Conservation (phyloP, 139 green algal species). For the Ettlia oleoabundans region DNA sequence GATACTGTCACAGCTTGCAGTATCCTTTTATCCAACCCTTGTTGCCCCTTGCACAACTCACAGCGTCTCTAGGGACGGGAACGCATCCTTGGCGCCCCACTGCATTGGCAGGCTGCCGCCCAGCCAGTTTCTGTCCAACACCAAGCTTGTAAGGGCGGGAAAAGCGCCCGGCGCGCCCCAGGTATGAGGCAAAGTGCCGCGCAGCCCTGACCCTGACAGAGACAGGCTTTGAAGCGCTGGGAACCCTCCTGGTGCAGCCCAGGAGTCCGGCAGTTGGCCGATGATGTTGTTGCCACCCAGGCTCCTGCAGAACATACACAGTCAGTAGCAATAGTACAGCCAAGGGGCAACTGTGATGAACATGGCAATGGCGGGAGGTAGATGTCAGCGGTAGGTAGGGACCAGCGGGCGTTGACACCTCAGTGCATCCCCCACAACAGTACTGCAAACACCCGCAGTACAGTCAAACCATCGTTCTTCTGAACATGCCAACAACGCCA, state of each 20-base stretch:
- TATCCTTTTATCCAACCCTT: background rate
- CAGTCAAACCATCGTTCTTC: background rate
- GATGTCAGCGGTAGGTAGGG: no score
- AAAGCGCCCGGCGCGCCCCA: conserved; percentile 13
- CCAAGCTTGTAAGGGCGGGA: background rate
- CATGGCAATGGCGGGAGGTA: background rate
- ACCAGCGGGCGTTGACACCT: no score
- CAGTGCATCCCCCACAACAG: background rate
- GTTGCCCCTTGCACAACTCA: conserved; percentile 2
- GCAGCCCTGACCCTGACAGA: background rate
- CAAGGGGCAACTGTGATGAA: background rate
- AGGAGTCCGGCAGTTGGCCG: conserved; percentile 7
- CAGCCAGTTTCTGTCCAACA: background rate
- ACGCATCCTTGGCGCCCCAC: conserved; percentile 1
- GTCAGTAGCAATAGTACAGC: background rate
- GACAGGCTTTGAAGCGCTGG: background rate
- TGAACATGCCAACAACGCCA: background rate
- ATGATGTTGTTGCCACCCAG: conserved; percentile 10
- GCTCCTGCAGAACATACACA: background rate
- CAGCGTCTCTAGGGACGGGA: background rate
- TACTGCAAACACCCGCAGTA: background rate
- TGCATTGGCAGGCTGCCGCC: background rate
- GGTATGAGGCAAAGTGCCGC: background rate
- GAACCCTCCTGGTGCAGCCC: conserved; percentile 12
- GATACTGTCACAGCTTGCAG: background rate